A percentile compares a stretch with the other conserved stretches of the same genome.
These are phyloP conservation scores for Leishmania martiniquensis DNA, from an alignment of 208 protist genomes.

Conservation along the genomic window DNA sequence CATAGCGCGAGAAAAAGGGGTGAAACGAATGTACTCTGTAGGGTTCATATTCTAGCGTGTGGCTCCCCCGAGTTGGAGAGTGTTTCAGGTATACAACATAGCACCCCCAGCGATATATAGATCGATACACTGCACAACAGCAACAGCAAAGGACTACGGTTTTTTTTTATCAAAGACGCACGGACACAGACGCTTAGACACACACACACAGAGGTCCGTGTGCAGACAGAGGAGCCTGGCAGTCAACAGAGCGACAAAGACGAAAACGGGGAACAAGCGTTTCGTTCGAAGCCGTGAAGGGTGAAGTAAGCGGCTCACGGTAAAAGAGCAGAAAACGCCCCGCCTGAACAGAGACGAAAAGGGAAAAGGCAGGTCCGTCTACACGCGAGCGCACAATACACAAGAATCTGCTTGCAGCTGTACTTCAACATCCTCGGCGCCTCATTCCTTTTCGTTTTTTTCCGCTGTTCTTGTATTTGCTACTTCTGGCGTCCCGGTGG, in stretches of 20 bases:
- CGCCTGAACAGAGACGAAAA: not conserved
- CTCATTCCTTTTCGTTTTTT: too few relatives aligned
- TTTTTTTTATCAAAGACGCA: not conserved
- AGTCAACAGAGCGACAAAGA: not conserved
- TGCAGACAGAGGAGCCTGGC: too few relatives aligned
- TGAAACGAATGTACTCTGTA: not conserved
- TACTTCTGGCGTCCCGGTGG: too few relatives aligned
- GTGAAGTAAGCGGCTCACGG: not conserved
- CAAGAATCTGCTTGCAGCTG: not conserved
- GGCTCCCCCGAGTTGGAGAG: not conserved
- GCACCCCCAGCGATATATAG: too few relatives aligned
- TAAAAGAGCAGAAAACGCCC: not conserved
- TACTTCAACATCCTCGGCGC: too few relatives aligned
- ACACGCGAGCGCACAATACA: not conserved
- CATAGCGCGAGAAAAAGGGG: not conserved
- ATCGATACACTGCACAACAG: too few relatives aligned
- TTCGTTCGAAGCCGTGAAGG: not conserved
- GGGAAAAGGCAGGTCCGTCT: too few relatives aligned
- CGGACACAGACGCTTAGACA: not conserved
- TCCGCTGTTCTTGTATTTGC: too few relatives aligned
- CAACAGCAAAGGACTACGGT: not conserved
- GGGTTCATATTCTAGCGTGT: too few relatives aligned
- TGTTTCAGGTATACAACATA: not conserved
- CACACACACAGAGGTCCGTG: not conserved
- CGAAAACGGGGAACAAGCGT: not conserved